These are phyloP conservation scores for Phytophthora pseudosyringae DNA, from an alignment of 352 stramenopile genomes.

Conservation along the genomic window DNA sequence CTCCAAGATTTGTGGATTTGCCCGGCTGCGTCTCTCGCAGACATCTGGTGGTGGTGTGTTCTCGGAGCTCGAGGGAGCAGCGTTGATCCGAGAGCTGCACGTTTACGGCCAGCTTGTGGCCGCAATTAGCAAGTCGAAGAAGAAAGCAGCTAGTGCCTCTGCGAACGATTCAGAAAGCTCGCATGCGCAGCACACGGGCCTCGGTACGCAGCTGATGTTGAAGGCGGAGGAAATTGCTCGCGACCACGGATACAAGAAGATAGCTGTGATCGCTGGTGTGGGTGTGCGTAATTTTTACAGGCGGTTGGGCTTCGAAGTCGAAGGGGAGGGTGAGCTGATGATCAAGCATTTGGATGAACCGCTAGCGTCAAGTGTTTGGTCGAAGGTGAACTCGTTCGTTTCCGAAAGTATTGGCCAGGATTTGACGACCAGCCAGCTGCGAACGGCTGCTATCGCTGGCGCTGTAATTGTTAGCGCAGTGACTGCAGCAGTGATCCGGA, in stretches of 20 bases:
- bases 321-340: slow-evolving; percentile 87
- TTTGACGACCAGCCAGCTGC: slow-evolving; percentile 5
- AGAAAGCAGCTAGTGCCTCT: slow-evolving; percentile 22
- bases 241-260: slow-evolving; percentile 73
- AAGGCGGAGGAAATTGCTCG: slow-evolving; percentile 84
- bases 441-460: slow-evolving; percentile 13
- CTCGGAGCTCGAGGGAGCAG: slow-evolving; percentile 74
- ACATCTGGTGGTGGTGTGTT: slow-evolving; percentile 76
- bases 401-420: slow-evolving; percentile 12
- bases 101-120: slow-evolving; percentile 91
- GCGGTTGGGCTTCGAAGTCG: slow-evolving; percentile 87
- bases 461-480: slow-evolving; percentile 14
- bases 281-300: slow-evolving; percentile 93
- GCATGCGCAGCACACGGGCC: slow-evolving; percentile 88
- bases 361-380: slow-evolving; percentile 13
- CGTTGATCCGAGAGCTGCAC: slow-evolving; percentile 90
- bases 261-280: slow-evolving; percentile 91
- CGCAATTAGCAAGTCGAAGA: slow-evolving; percentile 48
- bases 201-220: slow-evolving; percentile 88
- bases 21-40: slow-evolving; percentile 80
- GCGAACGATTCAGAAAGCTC: slow-evolving; percentile 39
- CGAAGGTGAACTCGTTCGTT: slow-evolving; percentile 22
- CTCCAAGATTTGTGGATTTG: slow-evolving; percentile 92
- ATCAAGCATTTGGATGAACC: slow-evolving; percentile 74
- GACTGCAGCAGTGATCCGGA: slow-evolving; percentile 19